Evolutionary conservation across 306 rosid genomes (phyloP).

Genomic region (Gynostemma pentaphyllum): DNA sequence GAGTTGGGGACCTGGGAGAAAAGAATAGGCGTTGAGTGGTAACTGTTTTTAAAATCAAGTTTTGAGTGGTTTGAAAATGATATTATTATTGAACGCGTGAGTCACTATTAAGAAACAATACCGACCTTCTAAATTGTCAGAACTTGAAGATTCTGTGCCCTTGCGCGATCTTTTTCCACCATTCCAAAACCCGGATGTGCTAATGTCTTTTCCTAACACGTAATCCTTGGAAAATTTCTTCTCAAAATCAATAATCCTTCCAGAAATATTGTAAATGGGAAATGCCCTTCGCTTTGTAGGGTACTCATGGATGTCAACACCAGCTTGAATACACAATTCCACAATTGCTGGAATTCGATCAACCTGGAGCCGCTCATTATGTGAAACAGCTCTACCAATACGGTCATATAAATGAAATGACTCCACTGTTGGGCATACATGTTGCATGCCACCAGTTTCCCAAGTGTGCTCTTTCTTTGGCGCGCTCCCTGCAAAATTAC

Average conservation of each 20-base stretch:
- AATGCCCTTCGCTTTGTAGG: conserved; percentile 56
- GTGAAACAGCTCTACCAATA: conserved; percentile 61
- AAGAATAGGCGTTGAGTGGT: no score
- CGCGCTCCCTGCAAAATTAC: conserved; percentile 45
- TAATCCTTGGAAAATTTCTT: conserved; percentile 38
- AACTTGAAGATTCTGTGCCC: conserved; percentile 17
- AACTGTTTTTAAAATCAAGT: no score
- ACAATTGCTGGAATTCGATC: conserved; percentile 60
- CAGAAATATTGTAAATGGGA: conserved; percentile 51
- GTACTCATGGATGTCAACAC: conserved; percentile 46
- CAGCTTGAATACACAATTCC: conserved; percentile 63
- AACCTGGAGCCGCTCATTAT: conserved; percentile 48
- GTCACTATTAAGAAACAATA: no score
- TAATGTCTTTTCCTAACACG: conserved; percentile 31
- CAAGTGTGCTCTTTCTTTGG: conserved; percentile 55
- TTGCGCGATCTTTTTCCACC: conserved; percentile 15
- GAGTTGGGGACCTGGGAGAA: not conserved
- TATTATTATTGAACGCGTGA: no score
- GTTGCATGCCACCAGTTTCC: conserved; percentile 44
- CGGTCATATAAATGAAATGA: conserved; percentile 63
- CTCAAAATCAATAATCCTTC: conserved; percentile 61
- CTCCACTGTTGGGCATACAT: conserved; percentile 41
- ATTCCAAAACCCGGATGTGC: conserved; percentile 37
- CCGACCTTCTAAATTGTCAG: conserved; percentile 38
- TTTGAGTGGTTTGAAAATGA: no score